Conservation (phyloP, 495 filamentous ascomycete genomes). For the Tuber aestivum region DNA sequence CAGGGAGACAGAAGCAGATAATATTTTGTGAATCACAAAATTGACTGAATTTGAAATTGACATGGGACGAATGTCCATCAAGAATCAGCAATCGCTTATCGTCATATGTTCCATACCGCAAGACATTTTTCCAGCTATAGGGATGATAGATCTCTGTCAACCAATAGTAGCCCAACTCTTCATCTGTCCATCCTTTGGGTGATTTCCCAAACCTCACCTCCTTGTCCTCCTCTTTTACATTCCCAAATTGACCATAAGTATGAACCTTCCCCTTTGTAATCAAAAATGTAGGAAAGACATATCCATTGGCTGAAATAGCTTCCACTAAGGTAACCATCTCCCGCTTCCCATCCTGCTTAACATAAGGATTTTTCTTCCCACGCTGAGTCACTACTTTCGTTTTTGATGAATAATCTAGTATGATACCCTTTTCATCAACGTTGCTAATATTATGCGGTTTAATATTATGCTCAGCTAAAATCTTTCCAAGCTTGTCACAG, state of each 20-base stretch:
- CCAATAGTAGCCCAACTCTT: slow-evolving; percentile 1
- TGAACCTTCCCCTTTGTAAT: slow-evolving; percentile 17
- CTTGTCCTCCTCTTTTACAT: slow-evolving; percentile 10
- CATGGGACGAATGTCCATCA: background rate
- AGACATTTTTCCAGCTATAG: background rate
- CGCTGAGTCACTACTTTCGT: slow-evolving; percentile 1
- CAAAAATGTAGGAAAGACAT: slow-evolving; percentile 2
- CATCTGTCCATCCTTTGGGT: slow-evolving; percentile 7
- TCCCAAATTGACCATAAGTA: background rate
- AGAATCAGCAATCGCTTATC: background rate
- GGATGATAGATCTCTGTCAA: slow-evolving; percentile 13
- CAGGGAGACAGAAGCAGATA: too few species aligned
- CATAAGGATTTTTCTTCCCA: background rate
- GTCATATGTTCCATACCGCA: fast-evolving
- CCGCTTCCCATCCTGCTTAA: slow-evolving; percentile 9
- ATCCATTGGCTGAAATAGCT: slow-evolving; percentile 12
- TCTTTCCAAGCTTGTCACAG: background rate
- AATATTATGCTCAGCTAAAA: background rate
- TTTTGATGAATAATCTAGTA: slow-evolving; percentile 1
- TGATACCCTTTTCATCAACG: slow-evolving; percentile 12
- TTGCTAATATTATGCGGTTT: slow-evolving; percentile 6
- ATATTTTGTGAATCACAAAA: background rate
- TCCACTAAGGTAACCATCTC: slow-evolving; percentile 10
- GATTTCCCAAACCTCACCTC: background rate
- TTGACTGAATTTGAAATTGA: background rate